Evolutionary conservation across 2,329 filamentous ascomycete genomes (phyloP), one percentile per base, ranked within the genome.

Genomic region (Phoma sp.): DNA sequence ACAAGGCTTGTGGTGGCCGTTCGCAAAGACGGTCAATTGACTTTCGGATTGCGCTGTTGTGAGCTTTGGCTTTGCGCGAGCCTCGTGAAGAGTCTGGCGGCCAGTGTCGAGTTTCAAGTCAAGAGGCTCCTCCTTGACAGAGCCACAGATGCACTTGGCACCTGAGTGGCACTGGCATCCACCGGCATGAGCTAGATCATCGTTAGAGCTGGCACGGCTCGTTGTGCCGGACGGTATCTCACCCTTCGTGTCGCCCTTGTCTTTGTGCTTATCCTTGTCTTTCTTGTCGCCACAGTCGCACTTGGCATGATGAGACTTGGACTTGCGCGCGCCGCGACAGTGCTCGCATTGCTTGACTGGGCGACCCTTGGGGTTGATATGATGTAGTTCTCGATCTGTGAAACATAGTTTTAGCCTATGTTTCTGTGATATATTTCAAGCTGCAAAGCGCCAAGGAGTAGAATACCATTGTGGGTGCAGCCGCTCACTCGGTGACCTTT

Each of bases 401-500:
- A 41, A 51, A 36, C 44, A 37, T 42, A 46, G 25, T 29, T 55
- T 71, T 60, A 72, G 61, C 52, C 40, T 38, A 40, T 42, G 45
- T 45, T 45, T 46, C 46, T 42, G 14, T 27, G 37, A 18, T 46
- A 32, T 36, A 30, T 9, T 41, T 46, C 41, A 47, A n/a, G 46
- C 52, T 42, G 22, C 47, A 33, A 18, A 14, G 30, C 40, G 43
- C 47, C 37, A 41, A 55, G 38, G 58, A 52, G 41, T 50, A 48
- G 42, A 64, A 82, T 86, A 96, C 93, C 92, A 76, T 86, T 85
- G 78, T 99, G 95, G 77, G 93, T 91, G 83, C 95, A 99, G 76
- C 95, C 96, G 88, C 93, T 98, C 75, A 99, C 95, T 75, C 95
- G 91, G 82, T 99, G 95, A 74, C 95, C 95, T 78, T 95, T 90